Evolutionary conservation across 305 asterid species (phyloP).

Genomic region (Fraxinus baroniana): DNA sequence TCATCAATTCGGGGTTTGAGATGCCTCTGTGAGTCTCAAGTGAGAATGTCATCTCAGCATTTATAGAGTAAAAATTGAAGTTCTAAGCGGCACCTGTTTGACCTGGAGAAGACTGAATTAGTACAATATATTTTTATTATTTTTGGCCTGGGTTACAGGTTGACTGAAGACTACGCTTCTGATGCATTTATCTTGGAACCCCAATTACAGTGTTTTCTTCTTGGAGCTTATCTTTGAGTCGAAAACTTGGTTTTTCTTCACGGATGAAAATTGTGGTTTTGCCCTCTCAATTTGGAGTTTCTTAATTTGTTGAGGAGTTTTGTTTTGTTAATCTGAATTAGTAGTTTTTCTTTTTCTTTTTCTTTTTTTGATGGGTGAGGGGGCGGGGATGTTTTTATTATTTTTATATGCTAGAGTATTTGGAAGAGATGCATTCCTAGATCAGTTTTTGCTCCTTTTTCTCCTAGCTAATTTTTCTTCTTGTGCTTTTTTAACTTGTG

Average conservation of each 20-base stretch:
- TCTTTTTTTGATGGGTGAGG: not conserved
- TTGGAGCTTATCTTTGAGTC: not conserved
- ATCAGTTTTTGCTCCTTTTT: not conserved
- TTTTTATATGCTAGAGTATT: not conserved
- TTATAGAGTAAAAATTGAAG: not conserved
- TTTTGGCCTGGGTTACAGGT: not conserved
- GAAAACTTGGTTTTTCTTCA: not conserved
- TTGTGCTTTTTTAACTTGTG: not conserved
- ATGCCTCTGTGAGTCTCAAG: conserved; percentile 5
- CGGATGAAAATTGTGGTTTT: not conserved
- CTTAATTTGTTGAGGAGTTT: not conserved
- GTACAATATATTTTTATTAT: not conserved
- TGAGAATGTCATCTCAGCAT: not conserved
- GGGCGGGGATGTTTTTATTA: not conserved
- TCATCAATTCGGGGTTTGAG: not conserved
- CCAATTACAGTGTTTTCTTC: not conserved
- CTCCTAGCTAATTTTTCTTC: not conserved
- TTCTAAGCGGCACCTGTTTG: not conserved
- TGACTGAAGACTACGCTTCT: not conserved
- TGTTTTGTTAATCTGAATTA: not conserved
- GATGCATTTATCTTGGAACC: not conserved
- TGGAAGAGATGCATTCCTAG: not conserved
- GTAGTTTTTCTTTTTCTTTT: not conserved
- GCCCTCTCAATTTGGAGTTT: not conserved
- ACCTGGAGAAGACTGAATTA: not conserved